Evolutionary conservation across 352 stramenopile species (phyloP).

Genomic region (Pythium aristosporum): DNA sequence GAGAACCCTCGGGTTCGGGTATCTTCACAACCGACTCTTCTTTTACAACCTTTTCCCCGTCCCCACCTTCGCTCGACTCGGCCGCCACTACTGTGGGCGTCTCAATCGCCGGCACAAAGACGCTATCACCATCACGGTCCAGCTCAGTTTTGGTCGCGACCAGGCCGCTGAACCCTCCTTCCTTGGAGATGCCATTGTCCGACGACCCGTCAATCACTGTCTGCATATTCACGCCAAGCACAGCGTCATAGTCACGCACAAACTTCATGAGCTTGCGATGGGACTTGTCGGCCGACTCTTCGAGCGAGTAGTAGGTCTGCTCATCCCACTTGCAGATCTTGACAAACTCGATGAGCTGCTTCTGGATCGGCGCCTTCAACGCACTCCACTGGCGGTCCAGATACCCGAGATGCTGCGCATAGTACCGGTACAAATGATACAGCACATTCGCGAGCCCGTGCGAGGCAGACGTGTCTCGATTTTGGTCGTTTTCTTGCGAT

Average conservation of each 20-base stretch:
- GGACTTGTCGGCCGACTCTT: constrained; percentile 97
- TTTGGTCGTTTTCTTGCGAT: constrained; percentile 29
- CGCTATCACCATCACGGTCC: constrained; percentile 40
- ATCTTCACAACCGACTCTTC: neutral
- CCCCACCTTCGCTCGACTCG: constrained; percentile 24
- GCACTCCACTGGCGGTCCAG: constrained; percentile 81
- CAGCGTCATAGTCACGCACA: constrained; percentile 89
- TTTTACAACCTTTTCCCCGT: neutral
- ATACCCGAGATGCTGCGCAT: constrained; percentile 89
- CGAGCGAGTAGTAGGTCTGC: constrained; percentile 99
- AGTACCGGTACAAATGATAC: constrained; percentile 94
- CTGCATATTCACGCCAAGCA: constrained; percentile 81
- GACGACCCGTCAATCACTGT: constrained; percentile 88
- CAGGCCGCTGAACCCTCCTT: constrained; percentile 77
- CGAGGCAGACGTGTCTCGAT: constrained; percentile 20
- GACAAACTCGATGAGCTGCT: constrained; percentile 97
- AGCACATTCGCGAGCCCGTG: constrained; percentile 87
- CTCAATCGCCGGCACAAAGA: constrained; percentile 32
- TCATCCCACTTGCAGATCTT: constrained; percentile 99
- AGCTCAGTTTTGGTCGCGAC: constrained; percentile 70
- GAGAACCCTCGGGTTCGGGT: constrained; percentile 6
- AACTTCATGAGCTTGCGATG: constrained; percentile 99
- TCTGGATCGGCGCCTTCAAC: constrained; percentile 94
- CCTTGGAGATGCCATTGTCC: constrained; percentile 79
- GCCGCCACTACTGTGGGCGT: constrained; percentile 16